Percentiles rank a stretch among this genome's conserved stretches.
Conservation (phyloP, 192 early-diverging fungal species). For the Linnemannia elongata region DNA sequence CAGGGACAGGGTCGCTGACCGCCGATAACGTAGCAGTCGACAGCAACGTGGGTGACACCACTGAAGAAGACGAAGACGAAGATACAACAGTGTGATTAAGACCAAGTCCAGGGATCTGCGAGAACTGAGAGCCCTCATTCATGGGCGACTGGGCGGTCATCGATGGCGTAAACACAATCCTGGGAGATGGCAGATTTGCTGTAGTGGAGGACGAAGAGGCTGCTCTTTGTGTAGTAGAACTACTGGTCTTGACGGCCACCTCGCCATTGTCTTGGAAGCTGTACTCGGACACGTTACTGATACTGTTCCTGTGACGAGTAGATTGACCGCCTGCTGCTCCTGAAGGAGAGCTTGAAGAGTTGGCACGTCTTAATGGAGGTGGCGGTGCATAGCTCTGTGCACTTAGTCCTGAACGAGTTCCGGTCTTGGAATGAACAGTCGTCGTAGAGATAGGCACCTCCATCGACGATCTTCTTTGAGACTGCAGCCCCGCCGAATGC, state of each 20-base stretch:
- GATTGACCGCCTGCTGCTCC: neutral
- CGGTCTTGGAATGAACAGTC: neutral
- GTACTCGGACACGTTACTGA: neutral
- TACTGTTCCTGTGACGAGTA: neutral
- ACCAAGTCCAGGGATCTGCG: neutral
- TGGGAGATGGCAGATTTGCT: neutral
- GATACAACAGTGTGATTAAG: too few species aligned
- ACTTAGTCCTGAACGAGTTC: neutral
- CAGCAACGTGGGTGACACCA: neutral
- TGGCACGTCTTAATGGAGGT: neutral
- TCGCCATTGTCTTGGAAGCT: neutral
- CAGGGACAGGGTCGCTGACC: neutral
- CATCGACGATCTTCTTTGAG: neutral
- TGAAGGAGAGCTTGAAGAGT: neutral
- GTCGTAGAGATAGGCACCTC: neutral
- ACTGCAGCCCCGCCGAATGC: neutral
- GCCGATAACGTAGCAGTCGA: neutral
- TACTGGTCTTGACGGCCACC: neutral
- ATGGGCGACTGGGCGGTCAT: neutral
- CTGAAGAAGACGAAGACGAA: too few species aligned
- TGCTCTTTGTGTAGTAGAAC: neutral
- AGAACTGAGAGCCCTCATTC: neutral
- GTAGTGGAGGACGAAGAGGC: neutral
- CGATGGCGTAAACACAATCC: neutral
- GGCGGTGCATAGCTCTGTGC: neutral